phyloP scores from a whole-genome alignment of 805 yeast species.

The Sugiyamaella floridensis region DNA sequence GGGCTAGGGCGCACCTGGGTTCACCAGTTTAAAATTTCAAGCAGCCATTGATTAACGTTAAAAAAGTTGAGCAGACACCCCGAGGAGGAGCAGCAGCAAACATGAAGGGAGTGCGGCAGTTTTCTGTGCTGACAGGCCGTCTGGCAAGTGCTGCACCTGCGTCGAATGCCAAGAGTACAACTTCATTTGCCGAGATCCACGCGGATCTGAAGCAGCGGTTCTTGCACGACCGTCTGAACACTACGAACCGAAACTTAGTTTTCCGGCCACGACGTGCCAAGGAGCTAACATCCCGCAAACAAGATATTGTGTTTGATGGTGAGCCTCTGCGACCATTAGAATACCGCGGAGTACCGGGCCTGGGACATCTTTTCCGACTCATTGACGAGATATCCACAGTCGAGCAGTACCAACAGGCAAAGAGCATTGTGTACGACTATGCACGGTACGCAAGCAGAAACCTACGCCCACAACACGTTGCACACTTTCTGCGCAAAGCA shows the following conservation, averaged over 20 bases:
- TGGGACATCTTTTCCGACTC: slow-evolving; percentile 17
- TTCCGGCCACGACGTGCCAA: slow-evolving; percentile 23
- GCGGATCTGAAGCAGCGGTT: slow-evolving; percentile 3
- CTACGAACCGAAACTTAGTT: slow-evolving; percentile 16
- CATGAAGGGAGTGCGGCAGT: background rate
- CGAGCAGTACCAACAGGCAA: slow-evolving; percentile 18
- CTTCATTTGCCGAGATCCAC: background rate
- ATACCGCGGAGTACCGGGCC: slow-evolving; percentile 24
- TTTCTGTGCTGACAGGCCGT: background rate
- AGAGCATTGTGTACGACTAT: slow-evolving; percentile 17
- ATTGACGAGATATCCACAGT: slow-evolving; percentile 12
- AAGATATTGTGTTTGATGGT: slow-evolving; percentile 17
- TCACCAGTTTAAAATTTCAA: background rate
- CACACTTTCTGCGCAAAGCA: slow-evolving; percentile 19
- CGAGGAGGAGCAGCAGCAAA: too few species aligned
- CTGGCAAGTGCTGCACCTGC: background rate
- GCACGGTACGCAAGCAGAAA: slow-evolving; percentile 13
- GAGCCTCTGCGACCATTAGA: slow-evolving; percentile 16
- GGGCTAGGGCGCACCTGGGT: background rate
- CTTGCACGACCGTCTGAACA: slow-evolving; percentile 9
- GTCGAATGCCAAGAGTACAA: background rate
- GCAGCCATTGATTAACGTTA: background rate
- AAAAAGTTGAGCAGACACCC: too few species aligned
- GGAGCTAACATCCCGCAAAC: slow-evolving; percentile 14
- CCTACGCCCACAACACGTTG: slow-evolving; percentile 18